Evolutionary conservation across 345 rosid genomes (phyloP), one percentile per base, ranked within the genome.

Genomic region (Carallia brachiata): DNA sequence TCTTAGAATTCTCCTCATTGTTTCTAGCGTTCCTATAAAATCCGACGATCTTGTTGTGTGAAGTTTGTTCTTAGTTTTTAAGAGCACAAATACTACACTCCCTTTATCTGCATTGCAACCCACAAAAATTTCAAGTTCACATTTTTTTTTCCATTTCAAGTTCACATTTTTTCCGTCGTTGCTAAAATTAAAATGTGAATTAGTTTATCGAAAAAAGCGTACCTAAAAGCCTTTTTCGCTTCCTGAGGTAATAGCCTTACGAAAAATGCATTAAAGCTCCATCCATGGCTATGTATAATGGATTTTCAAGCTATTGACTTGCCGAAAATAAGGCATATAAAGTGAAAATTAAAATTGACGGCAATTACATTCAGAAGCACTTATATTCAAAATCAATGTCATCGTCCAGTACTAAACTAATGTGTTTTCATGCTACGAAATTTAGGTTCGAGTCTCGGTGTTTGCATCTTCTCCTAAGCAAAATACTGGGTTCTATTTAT

Each of bases 41-140:
- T 91, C 91, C 97, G 97, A 94, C 57, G 97, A 86, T 77, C 95
- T 87, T 59, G 96, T 89, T 2, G 96, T 94, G 73, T 79, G 93
- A 80, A 91, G 95, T 63, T 82, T 75, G 64, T 78, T 73, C 53
- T 8, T 75, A 4, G 77, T 87, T 80, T 76, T 90, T 65, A 73
- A 81, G 75, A 94, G 91, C 56, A 94, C 98, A 0, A 97, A 94
- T 1, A 90, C 66, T 9, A 90, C 93, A 16, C 73, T 73, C 4
- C 84, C 86, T 64, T 82, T 79, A 48, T 80, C 95, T 92, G 89
- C 67, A 47, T 2, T 68, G 8, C 63, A 70, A 70, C 17, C 2
- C 36, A 44, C 54, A 0, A 0, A 10, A 28, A 23, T 6, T n/a
- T n/a, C 59, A 55, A 19, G 23, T 23, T 23, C 23, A 23, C 23